Conservation (phyloP, 768 basidiomycete genomes). For the Tricholoma saponaceum region DNA sequence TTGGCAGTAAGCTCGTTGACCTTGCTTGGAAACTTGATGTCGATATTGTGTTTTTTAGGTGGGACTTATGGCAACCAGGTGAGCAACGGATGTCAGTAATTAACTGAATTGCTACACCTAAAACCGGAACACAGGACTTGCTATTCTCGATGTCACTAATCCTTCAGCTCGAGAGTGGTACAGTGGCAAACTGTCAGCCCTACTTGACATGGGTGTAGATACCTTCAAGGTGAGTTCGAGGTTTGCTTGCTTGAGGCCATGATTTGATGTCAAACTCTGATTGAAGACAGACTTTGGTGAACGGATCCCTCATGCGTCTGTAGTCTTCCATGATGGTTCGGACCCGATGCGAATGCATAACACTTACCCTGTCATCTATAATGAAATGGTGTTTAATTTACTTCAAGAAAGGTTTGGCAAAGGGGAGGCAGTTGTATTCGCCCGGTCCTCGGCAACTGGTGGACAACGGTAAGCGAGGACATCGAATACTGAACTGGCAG, state of each 20-base stretch:
- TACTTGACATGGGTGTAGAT: slow-evolving; percentile 55
- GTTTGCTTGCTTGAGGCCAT: background rate
- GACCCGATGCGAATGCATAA: slow-evolving; percentile 73
- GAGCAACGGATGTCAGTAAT: background rate
- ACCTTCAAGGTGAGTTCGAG: slow-evolving; percentile 47
- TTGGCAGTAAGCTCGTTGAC: slow-evolving; percentile 52
- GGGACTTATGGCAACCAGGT: slow-evolving; percentile 66
- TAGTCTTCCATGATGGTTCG: slow-evolving; percentile 62
- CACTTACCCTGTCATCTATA: slow-evolving; percentile 65
- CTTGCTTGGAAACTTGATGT: background rate
- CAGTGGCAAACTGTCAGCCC: slow-evolving; percentile 38
- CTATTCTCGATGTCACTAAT: slow-evolving; percentile 59
- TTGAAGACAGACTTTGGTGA: slow-evolving; percentile 73
- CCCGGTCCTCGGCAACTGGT: slow-evolving; percentile 62
- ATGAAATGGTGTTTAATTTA: slow-evolving; percentile 62
- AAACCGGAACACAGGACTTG: slow-evolving; percentile 29
- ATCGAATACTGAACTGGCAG: background rate
- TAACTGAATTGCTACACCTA: background rate
- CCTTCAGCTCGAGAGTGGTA: slow-evolving; percentile 57
- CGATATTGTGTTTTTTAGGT: slow-evolving; percentile 22
- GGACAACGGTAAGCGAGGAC: slow-evolving; percentile 49
- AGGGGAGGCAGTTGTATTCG: slow-evolving; percentile 67
- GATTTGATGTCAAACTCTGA: background rate
- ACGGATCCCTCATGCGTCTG: slow-evolving; percentile 63
- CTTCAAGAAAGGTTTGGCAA: slow-evolving; percentile 56